Base-by-base conservation (phyloP, 768 basidiomycete species). In the Trametes elegans region DNA sequence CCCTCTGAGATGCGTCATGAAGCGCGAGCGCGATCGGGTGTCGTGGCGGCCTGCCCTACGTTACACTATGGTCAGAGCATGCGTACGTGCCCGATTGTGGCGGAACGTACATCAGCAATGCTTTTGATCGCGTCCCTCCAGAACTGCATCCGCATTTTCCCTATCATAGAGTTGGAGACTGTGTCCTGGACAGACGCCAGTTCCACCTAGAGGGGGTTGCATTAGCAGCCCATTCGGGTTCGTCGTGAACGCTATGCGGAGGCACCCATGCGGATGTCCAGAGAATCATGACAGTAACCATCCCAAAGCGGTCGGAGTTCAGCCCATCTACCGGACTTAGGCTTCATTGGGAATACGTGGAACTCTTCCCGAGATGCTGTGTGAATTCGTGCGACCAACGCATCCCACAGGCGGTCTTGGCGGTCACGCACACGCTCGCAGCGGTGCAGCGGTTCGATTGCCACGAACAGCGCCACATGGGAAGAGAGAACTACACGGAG, bases 71-170 rank as follows among this genome's bases (percentile, higher is more conserved):
- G 58, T 62, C 44, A 60, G 55, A 16, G n/a, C 35, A 3, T 36
- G 50, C 24, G 35, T 18, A 8, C 45, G 34, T 41, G 13, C 16
- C 14, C 6, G 24, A 23, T 16, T 28, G 49, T 24, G 29, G 27
- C 39, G 16, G 68, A 4, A 70, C 78, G 67, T 64, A 88, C 91
- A 65, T 86, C 79, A 63, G 73, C 73, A 19, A 91, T 81, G 42
- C 72, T 78, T 63, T 84, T 88, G 24, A 93, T 64, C 11, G 88
- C 84, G 65, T 94, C 90, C 62, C 83, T 80, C 91, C 91, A 94
- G 67, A 93, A 93, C 66, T 92, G 85, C 75, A 91, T 80, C 60
- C 89, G 79, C 79, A 92, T 89, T 67, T 83, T 82, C n/a, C 90
- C 91, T 52, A 93, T 82, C 34, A 79, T 75, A 31, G 80, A 66